phyloP scores from a whole-genome alignment of 352 stramenopile genomes.

The Plasmopara muralis region DNA sequence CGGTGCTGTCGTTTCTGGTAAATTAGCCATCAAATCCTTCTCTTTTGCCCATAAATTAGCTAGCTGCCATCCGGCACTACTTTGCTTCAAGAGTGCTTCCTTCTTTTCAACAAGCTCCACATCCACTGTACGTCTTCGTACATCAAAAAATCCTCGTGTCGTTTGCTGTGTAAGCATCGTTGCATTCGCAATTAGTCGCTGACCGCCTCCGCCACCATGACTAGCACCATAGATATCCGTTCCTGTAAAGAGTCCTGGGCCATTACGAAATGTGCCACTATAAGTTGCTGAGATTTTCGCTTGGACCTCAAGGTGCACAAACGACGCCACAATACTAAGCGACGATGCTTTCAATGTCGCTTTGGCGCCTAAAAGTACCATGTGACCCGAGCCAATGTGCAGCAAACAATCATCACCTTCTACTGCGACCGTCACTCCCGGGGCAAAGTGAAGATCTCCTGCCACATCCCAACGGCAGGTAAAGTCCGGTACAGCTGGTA shows the following conservation, averaged over 20 bases:
- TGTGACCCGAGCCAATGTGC: constrained; percentile 44
- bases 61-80: constrained; percentile 47
- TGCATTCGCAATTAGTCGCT: constrained; percentile 31
- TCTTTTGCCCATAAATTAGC: constrained; percentile 39
- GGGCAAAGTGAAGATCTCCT: constrained; percentile 41
- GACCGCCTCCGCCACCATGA: constrained; percentile 47
- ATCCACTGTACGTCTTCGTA: constrained; percentile 22
- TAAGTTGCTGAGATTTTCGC: constrained; percentile 34
- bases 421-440: constrained; percentile 31
- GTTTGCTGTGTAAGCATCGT: constrained; percentile 29
- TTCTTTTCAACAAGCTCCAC: constrained; percentile 18
- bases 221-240: constrained; percentile 42
- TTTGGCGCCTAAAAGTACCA: constrained; percentile 36
- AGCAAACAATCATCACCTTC: constrained; percentile 49
- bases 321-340: constrained; percentile 50
- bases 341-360: constrained; percentile 35
- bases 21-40: constrained; percentile 22
- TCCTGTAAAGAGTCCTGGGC: constrained; percentile 29
- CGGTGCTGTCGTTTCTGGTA: constrained; percentile 8
- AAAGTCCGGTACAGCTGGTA: constrained; percentile 20
- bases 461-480: constrained; percentile 58
- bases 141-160: constrained; percentile 47
- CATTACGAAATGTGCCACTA: constrained; percentile 22
- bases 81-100: constrained; percentile 30
- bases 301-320: constrained; percentile 45